Conservation (phyloP, 306 rosid genomes). For the Dalbergia oliveri region DNA sequence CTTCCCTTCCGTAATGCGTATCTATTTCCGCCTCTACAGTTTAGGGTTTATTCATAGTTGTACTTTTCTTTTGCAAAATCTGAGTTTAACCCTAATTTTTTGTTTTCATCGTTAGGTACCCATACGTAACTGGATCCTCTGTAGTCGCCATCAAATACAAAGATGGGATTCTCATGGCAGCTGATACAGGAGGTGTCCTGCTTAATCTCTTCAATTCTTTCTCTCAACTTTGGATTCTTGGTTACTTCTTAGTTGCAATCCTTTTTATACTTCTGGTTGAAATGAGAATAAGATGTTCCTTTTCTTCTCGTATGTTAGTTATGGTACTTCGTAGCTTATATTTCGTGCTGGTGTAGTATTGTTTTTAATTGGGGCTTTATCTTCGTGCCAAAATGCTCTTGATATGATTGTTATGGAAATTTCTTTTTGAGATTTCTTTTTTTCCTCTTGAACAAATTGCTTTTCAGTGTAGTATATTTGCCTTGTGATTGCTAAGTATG, state of each 20-base stretch:
- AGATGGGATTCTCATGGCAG: constrained; percentile 93
- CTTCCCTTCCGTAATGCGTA: not conserved
- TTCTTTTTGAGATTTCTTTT: not conserved
- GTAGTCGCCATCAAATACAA: constrained; percentile 92
- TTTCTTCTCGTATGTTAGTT: not conserved
- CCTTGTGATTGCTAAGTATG: constrained; percentile 33
- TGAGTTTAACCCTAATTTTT: constrained; percentile 3
- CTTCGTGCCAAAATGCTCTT: not conserved
- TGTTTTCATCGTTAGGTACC: constrained; percentile 62
- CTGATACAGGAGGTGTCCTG: constrained; percentile 93
- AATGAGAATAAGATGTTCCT: not conserved
- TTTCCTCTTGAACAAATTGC: not conserved
- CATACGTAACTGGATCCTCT: constrained; percentile 92
- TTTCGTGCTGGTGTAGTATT: not conserved
- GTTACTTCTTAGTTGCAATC: constrained; percentile 1
- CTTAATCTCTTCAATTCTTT: not conserved
- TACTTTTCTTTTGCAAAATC: not conserved
- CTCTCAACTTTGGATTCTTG: not conserved
- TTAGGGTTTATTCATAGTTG: constrained; percentile 10
- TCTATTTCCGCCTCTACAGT: not conserved
- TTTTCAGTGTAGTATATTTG: not conserved
- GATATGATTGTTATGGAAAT: not conserved
- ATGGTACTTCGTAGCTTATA: not conserved
- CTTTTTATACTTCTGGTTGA: not conserved
- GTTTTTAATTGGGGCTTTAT: constrained; percentile 13